Percentiles rank a stretch among this genome's conserved stretches.
Conservation (phyloP, 192 early-diverging fungal species). For the Backusella westeae region DNA sequence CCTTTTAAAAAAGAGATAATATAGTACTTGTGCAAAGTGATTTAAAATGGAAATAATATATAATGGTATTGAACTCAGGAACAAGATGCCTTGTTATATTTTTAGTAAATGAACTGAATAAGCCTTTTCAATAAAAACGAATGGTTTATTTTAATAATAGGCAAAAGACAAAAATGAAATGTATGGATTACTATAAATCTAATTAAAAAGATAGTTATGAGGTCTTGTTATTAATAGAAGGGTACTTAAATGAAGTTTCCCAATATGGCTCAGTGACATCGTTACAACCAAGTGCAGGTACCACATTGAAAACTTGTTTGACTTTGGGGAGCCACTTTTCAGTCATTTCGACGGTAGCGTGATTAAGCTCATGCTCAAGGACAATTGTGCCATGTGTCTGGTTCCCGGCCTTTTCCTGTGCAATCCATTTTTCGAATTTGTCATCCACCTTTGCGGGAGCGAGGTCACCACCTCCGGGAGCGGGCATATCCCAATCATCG, state of each 20-base stretch:
- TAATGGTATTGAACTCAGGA: no score
- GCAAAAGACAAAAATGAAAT: background rate
- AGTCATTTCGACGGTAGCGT: slow-evolving; percentile 38
- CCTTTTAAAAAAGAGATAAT: no score
- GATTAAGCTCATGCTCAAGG: slow-evolving; percentile 41
- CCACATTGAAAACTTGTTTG: slow-evolving; percentile 28
- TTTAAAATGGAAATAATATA: no score
- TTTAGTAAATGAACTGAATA: no score
- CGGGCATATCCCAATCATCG: slow-evolving; percentile 41
- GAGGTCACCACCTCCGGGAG: slow-evolving; percentile 25
- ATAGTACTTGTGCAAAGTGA: no score
- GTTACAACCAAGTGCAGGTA: slow-evolving; percentile 24
- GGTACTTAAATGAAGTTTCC: slow-evolving; percentile 30
- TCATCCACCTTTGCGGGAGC: slow-evolving; percentile 17
- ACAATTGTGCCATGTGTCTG: slow-evolving; percentile 25
- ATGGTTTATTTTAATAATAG: background rate
- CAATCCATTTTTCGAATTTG: slow-evolving; percentile 34
- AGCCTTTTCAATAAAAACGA: no score
- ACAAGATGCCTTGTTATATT: no score
- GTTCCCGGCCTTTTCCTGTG: slow-evolving; percentile 9
- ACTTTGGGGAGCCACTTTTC: slow-evolving; percentile 40
- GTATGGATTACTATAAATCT: background rate
- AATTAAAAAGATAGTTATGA: background rate
- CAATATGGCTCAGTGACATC: slow-evolving; percentile 36
- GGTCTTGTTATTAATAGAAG: background rate